Conservation (phyloP, 768 basidiomycete species). For the Calocybe cyanea region DNA sequence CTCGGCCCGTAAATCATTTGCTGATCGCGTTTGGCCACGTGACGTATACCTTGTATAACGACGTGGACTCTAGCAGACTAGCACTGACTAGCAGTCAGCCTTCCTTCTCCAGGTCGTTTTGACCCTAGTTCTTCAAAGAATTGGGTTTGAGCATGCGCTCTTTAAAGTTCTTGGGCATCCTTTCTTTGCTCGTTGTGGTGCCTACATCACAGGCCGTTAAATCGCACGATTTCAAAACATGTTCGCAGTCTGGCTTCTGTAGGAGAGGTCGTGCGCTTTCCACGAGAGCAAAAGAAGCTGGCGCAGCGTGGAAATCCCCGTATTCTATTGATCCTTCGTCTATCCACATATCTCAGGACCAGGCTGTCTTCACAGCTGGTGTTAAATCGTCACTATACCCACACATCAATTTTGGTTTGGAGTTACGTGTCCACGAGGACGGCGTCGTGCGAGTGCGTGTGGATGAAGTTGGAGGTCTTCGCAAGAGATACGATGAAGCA, state of each 20-base stretch:
- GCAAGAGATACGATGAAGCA: constrained; percentile 89
- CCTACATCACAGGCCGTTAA: constrained; percentile 58
- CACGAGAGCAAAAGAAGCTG: constrained; percentile 57
- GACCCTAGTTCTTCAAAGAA: constrained; percentile 1
- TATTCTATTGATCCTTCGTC: constrained; percentile 69
- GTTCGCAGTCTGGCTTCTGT: constrained; percentile 93
- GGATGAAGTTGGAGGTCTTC: constrained; percentile 79
- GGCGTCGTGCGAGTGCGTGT: constrained; percentile 90
- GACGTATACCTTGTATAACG: not conserved
- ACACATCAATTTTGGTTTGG: constrained; percentile 74
- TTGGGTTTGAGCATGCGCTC: constrained; percentile 28
- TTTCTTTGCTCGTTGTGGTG: constrained; percentile 29
- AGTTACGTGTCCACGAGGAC: constrained; percentile 81
- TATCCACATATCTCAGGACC: constrained; percentile 45
- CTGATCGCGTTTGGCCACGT: not conserved
- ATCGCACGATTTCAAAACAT: constrained; percentile 89
- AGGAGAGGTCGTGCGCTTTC: constrained; percentile 80
- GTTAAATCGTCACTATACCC: constrained; percentile 84
- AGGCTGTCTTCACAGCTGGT: constrained; percentile 67
- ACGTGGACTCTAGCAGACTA: constrained; percentile 10
- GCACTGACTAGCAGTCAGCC: not conserved
- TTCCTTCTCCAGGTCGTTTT: not conserved
- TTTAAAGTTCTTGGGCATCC: constrained; percentile 30
- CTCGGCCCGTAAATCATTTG: too few relatives aligned
- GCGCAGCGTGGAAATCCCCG: constrained; percentile 73